Evolutionary conservation across 2,329 filamentous ascomycete genomes (phyloP).

Genomic region (Curvularia lunata): DNA sequence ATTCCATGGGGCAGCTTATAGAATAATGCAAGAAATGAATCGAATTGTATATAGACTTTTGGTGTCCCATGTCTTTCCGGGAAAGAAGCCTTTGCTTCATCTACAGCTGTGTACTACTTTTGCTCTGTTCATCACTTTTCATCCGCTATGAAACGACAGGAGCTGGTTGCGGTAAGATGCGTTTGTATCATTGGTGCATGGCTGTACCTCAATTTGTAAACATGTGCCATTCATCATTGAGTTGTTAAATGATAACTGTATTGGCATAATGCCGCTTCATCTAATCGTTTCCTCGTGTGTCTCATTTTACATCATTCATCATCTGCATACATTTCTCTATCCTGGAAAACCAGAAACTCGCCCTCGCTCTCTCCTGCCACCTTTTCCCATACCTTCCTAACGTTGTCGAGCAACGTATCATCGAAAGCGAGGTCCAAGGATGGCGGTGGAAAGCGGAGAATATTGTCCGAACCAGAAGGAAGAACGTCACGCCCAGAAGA

Average conservation of each 20-base stretch:
- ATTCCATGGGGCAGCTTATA: background rate
- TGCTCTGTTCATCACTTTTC: too few relatives aligned
- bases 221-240: background rate
- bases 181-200: background rate
- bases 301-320: slow-evolving; percentile 49
- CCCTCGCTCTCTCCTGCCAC: slow-evolving; percentile 62
- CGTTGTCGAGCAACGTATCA: slow-evolving; percentile 70
- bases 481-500: slow-evolving; percentile 22
- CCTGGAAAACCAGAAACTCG: slow-evolving; percentile 79
- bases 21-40: background rate
- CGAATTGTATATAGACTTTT: background rate
- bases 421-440: slow-evolving; percentile 74
- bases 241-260: background rate
- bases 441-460: slow-evolving; percentile 65
- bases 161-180: background rate
- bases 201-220: background rate
- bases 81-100: too few relatives aligned
- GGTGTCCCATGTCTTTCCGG: background rate
- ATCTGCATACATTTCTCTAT: slow-evolving; percentile 70
- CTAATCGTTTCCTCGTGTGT: background rate
- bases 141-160: too few relatives aligned
- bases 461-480: slow-evolving; percentile 45
- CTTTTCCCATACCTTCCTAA: slow-evolving; percentile 72
- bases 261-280: background rate
- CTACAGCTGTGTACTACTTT: too few relatives aligned